Evolutionary conservation across 106 monocot species (phyloP).

Genomic region (Allium cepa): DNA sequence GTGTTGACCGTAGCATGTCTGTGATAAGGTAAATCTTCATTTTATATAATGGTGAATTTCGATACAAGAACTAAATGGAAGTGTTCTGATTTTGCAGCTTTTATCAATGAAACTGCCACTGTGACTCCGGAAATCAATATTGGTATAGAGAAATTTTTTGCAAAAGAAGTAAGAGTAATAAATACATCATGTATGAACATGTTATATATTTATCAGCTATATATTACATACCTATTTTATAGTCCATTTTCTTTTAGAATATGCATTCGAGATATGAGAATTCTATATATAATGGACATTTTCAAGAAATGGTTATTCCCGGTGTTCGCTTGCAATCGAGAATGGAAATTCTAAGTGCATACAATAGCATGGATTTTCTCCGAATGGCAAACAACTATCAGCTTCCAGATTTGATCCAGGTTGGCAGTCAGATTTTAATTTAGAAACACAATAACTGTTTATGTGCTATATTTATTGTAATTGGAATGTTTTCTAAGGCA

Average conservation of each 20-base stretch:
- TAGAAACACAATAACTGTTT: no score
- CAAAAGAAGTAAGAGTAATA: conserved; percentile 44
- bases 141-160: conserved; percentile 36
- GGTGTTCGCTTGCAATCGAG: conserved; percentile 43
- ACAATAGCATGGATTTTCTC: background rate
- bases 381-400: no score
- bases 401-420: no score
- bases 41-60: no score
- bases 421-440: no score
- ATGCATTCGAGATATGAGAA: conserved; percentile 14
- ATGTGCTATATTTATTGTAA: no score
- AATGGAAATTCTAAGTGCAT: no score
- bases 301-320: conserved; percentile 14
- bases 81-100: conserved; percentile 39
- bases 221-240: background rate
- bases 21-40: conserved; percentile 13
- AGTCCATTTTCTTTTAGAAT: background rate
- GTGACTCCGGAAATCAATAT: conserved; percentile 57
- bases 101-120: conserved; percentile 73
- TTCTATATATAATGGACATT: background rate
- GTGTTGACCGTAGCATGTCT: no score
- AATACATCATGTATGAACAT: background rate
- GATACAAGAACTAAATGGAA: no score
- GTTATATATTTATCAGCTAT: background rate
- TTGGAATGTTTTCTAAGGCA: no score